Conservation (phyloP, 2,329 filamentous ascomycete genomes). For the Rutstroemia sp. region DNA sequence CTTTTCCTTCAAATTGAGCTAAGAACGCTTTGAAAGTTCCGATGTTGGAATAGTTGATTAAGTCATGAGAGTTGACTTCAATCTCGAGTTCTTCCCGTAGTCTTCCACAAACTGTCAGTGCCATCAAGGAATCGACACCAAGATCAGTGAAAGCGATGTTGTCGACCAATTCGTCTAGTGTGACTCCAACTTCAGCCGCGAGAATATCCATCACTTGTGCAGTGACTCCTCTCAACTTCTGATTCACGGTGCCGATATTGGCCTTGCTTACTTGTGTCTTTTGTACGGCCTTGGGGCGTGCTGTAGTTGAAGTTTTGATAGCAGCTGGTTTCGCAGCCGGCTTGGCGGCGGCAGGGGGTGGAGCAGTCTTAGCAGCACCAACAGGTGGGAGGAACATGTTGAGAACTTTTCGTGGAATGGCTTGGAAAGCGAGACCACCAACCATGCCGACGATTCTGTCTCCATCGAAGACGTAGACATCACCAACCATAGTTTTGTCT, state of each 20-base stretch:
- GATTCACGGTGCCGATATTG: conserved; percentile 20
- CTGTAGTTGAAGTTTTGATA: neutral
- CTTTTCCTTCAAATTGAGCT: conserved; percentile 31
- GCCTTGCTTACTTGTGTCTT: conserved; percentile 3
- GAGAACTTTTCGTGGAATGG: conserved; percentile 7
- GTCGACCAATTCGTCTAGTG: conserved; percentile 39
- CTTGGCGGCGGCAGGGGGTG: conserved; percentile 26
- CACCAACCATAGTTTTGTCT: conserved; percentile 34
- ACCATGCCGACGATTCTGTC: conserved; percentile 26
- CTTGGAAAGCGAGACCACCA: conserved; percentile 37
- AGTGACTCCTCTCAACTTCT: conserved; percentile 27
- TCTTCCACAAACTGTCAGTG: conserved; percentile 48
- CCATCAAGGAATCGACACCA: conserved; percentile 53
- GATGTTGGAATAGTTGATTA: conserved; percentile 43
- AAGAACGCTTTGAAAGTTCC: conserved; percentile 39
- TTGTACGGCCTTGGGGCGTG: conserved; percentile 2
- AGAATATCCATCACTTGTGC: conserved; percentile 42
- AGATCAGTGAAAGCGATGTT: conserved; percentile 50
- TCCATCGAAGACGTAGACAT: conserved; percentile 32
- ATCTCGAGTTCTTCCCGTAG: conserved; percentile 52
- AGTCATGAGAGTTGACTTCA: conserved; percentile 34
- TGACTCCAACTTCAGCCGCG: conserved; percentile 47
- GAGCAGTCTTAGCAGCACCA: neutral
- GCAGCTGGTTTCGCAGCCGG: conserved; percentile 27
- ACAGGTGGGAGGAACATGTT: conserved; percentile 7